Base-by-base conservation (phyloP, 1,284 basidiomycete genomes). In the Meripilus lineatus region DNA sequence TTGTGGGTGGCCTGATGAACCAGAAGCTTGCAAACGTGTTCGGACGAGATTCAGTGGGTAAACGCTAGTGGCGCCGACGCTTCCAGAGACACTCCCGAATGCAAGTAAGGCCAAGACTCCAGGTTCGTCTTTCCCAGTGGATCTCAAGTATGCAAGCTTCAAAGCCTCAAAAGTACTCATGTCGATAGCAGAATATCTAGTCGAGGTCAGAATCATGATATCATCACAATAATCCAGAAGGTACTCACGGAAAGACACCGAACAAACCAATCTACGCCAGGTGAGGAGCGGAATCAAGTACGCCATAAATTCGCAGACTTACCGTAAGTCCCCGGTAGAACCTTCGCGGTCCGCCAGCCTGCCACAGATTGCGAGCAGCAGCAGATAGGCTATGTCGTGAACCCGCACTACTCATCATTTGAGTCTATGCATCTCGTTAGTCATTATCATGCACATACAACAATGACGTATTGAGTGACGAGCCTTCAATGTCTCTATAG, bases 101-200 rank as follows among this genome's bases (percentile, higher is more conserved):
- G 87, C 81, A 6, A 95, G 76, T 20, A 92, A 60, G 5, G 89
- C 89, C 47, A 90, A 74, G 5, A 91, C 79, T 3, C 86, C 84
- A 0, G 92, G 89, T 59, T 95, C 92, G 15, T 90, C 84, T 56
- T 82, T 78, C 21, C 80, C 81, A 15, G 86, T 89, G 14, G 89
- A 91, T 42, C 81, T 77, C 42, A 86, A 67, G 61, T 94, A 94
- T 1, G 85, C 78, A 33, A 89, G 71, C 62, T 94, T 94, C 39
- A 95, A 77, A 4, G 89, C 89, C 68, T 95, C 92, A 48, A 93
- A 95, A 1, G 92, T 93, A 56, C 88, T 90, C 92, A 95, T 93
- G 64, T 95, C 92, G 51, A 95, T 95, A 6, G 92, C 92, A 17
- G 86, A 86, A 63, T 88, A 88, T 48, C 82, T 85, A 52, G 48